These are phyloP conservation scores for Starmera quercuum DNA, from an alignment of 805 yeast species.

Conservation along the genomic window DNA sequence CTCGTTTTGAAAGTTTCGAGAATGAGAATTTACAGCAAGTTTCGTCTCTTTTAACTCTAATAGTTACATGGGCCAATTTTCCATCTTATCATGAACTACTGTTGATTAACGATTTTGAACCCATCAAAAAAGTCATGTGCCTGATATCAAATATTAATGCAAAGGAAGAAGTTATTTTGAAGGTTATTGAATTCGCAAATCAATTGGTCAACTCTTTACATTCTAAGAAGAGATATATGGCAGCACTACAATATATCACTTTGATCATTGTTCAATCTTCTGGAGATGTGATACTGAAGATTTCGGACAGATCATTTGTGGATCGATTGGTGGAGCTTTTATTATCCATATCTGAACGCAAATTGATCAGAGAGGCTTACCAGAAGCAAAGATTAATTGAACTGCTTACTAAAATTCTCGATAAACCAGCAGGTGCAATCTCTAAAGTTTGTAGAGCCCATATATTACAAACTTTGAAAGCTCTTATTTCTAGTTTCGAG, in stretches of 20 bases:
- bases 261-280: not conserved
- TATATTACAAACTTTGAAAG: constrained; percentile 48
- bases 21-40: constrained; percentile 77
- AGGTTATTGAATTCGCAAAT: constrained; percentile 55
- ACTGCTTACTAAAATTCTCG: constrained; percentile 54
- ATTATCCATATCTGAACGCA: constrained; percentile 45
- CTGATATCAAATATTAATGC: constrained; percentile 47
- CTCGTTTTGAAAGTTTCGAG: constrained; percentile 63
- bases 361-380: constrained; percentile 46
- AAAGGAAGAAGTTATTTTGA: constrained; percentile 56
- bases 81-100: constrained; percentile 43
- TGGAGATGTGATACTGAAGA: constrained; percentile 30
- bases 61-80: constrained; percentile 49
- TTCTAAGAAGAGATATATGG: not conserved
- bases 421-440: constrained; percentile 46
- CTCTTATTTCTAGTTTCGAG: constrained; percentile 44
- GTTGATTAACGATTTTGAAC: constrained; percentile 44
- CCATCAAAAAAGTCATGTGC: constrained; percentile 47
- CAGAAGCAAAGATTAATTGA: constrained; percentile 45
- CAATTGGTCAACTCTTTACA: constrained; percentile 46
- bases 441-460: constrained; percentile 45
- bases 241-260: not conserved
- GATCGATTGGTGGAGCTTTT: constrained; percentile 45
- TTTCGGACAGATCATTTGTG: constrained; percentile 35
- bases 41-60: constrained; percentile 63